Base-by-base conservation (phyloP, 2,329 filamentous ascomycete genomes). In the Venturia asperata region DNA sequence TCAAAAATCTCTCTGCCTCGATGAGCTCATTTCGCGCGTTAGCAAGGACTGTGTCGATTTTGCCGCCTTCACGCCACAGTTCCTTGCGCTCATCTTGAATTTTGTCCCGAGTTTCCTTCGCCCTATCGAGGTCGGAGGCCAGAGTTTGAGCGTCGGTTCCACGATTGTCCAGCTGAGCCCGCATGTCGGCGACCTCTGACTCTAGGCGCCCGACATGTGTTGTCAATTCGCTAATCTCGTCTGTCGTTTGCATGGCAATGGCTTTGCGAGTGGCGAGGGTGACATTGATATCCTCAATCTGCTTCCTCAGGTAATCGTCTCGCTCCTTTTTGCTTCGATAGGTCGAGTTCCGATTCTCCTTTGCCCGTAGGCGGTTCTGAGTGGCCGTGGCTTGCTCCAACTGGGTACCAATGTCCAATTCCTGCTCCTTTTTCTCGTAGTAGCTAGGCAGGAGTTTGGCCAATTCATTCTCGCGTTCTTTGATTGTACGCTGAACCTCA, bases 261-360 rank as follows among this genome's bases (percentile, higher is more conserved):
- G 90, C 89, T 73, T 92, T 94, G 70, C 95, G 89, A 19, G 86
- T 87, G 43, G 87, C 88, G 39, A 96, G 80, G 5, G 89, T 89
- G 43, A 85, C 80, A 69, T 91, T 89, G 64, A 92, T 85, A 43
- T 95, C 89, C 56, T 89, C 82, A 65, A 97, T 90, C 76, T 97
- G 89, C 67, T 85, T 83, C 67, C 85, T 86, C 62, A 99, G 80
- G 81, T 86, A 97, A 43, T 85, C 84, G 74, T 99, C 93, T 55
- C 95, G 87, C 73, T 97, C 91, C 10, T 85, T 84, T 79, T 96
- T 96, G 74, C 86, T 95, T 72, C 84, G 89, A 76, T 96, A 99
- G 68, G 91, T 89, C 21, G 89, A 88, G 69, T 89, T 92, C 58
- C 93, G 88, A 55, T 89, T 91, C 77, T 99, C 93, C 75, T 99